phyloP scores from a whole-genome alignment of 225 moss, liverwort and hornwort species.

The Thuidium tamariscinum region DNA sequence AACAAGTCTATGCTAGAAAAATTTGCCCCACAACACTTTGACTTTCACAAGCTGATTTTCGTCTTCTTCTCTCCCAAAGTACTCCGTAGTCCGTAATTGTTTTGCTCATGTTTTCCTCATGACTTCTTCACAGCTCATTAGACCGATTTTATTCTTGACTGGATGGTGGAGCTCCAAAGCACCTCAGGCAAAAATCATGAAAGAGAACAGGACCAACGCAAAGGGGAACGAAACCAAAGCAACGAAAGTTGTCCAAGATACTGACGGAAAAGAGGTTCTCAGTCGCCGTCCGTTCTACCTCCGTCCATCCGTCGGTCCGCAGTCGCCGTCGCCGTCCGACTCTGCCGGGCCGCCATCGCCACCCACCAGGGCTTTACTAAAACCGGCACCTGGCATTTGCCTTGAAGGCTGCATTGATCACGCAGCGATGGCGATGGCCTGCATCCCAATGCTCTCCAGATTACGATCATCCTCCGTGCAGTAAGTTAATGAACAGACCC shows the following conservation, averaged over 20 bases:
- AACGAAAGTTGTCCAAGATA: background rate
- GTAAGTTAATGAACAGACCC: background rate
- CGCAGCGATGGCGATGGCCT: background rate
- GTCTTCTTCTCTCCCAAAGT: no score
- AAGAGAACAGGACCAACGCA: background rate
- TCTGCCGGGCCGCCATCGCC: background rate
- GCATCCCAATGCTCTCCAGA: background rate
- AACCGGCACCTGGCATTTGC: background rate
- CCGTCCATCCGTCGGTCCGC: background rate
- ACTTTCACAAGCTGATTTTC: no score
- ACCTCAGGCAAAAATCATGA: no score
- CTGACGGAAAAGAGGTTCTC: background rate
- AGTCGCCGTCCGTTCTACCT: no score
- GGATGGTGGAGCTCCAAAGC: background rate
- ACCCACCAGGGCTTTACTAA: background rate
- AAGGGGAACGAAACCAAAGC: background rate
- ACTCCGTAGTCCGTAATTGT: no score
- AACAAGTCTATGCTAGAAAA: background rate
- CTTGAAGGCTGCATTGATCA: slow-evolving; percentile 7
- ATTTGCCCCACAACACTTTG: background rate
- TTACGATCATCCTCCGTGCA: background rate
- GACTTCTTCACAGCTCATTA: background rate
- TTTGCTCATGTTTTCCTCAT: background rate
- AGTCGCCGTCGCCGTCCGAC: background rate
- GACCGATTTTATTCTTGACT: background rate